Evolutionary conservation across 2,329 filamentous ascomycete species (phyloP).

Genomic region (Incumbomyces delicatus): DNA sequence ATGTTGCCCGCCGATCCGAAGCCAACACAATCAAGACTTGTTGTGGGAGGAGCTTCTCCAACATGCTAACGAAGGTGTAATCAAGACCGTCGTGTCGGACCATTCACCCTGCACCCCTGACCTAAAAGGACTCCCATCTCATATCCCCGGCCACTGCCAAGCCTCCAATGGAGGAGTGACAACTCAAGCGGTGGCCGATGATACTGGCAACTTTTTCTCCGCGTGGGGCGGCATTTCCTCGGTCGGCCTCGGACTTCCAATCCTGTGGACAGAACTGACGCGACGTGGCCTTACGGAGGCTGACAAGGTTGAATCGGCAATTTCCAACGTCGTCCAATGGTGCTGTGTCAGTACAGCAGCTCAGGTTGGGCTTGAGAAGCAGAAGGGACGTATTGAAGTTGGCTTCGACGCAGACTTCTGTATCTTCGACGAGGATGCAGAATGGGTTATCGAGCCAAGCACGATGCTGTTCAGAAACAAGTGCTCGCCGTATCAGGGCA

Average conservation of each 20-base stretch:
- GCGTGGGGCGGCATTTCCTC: slow-evolving; percentile 96
- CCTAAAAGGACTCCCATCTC: slow-evolving; percentile 72
- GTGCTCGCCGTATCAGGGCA: slow-evolving; percentile 81
- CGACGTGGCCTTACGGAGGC: slow-evolving; percentile 45
- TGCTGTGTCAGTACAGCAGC: slow-evolving; percentile 78
- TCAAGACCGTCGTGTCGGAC: slow-evolving; percentile 86
- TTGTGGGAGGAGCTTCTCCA: slow-evolving; percentile 71
- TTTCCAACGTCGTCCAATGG: slow-evolving; percentile 74
- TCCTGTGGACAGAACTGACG: slow-evolving; percentile 70
- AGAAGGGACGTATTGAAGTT: slow-evolving; percentile 69
- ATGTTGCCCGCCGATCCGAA: slow-evolving; percentile 86
- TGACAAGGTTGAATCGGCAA: slow-evolving; percentile 33
- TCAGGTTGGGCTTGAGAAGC: slow-evolving; percentile 74
- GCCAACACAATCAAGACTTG: slow-evolving; percentile 67
- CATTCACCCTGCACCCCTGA: slow-evolving; percentile 95
- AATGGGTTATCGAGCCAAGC: slow-evolving; percentile 61
- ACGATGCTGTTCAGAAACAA: slow-evolving; percentile 95
- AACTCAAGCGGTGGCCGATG: slow-evolving; percentile 26
- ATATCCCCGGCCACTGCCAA: slow-evolving; percentile 46
- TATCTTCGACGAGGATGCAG: slow-evolving; percentile 76
- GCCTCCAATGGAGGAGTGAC: slow-evolving; percentile 23
- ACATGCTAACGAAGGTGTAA: slow-evolving; percentile 60
- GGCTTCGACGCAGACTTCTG: slow-evolving; percentile 87
- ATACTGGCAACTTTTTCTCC: slow-evolving; percentile 76
- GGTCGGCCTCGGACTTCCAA: slow-evolving; percentile 83